Evolutionary conservation across 805 yeast genomes (phyloP), one percentile per base, ranked within the genome.

Genomic region (Schizosaccharomyces japonicus): DNA sequence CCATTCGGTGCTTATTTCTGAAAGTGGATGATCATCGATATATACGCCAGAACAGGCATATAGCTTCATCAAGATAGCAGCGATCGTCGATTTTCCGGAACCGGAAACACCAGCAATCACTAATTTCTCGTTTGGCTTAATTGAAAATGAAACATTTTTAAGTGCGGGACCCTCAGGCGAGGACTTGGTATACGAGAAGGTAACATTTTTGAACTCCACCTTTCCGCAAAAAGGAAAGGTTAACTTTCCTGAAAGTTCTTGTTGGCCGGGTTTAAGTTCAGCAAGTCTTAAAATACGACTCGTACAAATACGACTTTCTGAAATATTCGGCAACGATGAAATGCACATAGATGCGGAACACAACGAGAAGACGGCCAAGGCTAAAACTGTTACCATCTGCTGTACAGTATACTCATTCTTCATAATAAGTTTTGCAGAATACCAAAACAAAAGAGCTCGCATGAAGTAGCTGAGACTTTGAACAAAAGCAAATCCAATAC

Each of bases 91-190:
- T 60, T 90, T 90, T 0, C 99, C 99, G 11, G 78, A 70, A 0
- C 99, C 99, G 1, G 95, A 81, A 31, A 71, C 74, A 0, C 98
- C 99, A 2, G 77, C 72, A 1, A 90, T 60, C 0, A 81, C 90
- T 19, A 79, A 64, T 0, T 71, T 64, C 49, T 73, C 72, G 17
- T 72, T 71, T 8, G 62, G 54, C 0, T 55, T 27, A 1, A 85
- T 57, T 0, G 50, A 39, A 29, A 78, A 61, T 7, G 60, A 58
- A 5, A 80, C 53, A 28, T 67, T 54, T 1, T 63, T 59, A 49
- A 59, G 45, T n/a, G 50, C 51, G 78, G 81, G 2, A 52, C 53
- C 2, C 76, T 21, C 27, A 15, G 27, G 42, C 42, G 68, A 49
- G 70, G 54, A 5, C 60, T 50, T 45, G 8, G 44, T 28, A 19